Base-by-base conservation (phyloP, 2,329 filamentous ascomycete species). In the Hirsutella thompsonii region DNA sequence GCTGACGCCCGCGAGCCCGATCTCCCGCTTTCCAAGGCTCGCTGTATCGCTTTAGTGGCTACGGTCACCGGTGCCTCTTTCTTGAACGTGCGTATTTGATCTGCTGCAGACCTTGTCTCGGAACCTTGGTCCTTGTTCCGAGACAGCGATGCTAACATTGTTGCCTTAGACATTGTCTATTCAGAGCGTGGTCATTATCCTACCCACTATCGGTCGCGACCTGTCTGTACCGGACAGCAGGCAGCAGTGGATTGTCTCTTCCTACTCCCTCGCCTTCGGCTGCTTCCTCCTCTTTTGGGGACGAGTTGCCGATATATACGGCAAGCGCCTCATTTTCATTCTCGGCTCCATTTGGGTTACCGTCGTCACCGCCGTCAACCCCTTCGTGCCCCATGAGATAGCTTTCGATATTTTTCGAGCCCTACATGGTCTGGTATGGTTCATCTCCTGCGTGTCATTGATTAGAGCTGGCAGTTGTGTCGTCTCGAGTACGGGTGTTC, bases 211-310 rank as follows among this genome's bases (percentile, higher is more conserved):
- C 28, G 73, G 74, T 30, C 51, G 61, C 20, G 70, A 70, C 10
- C 62, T 81, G 4, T 45, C 55, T 39, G 76, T 81, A 18, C 77
- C 77, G 1, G 68, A 72, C 32, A 67, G 67, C 20, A 66, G 76
- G 14, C 66, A 74, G 43, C 77, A 81, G 59, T 83, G 79, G 78
- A 68, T 83, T 45, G 64, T 83, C 0, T 82, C 78, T 0, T 72
- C 77, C 0, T 83, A 83, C 52, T 67, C 73, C 4, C 67, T 83
- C 14, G 67, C 76, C 0, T 83, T 83, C 49, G 79, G 77, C 37
- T 82, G 78, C 55, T 81, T 83, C 51, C 59, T 83, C 20, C 60
- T 83, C 14, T 64, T 83, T 13, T 83, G 78, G 77, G 79, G 79
- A 20, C 68, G 79, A 18, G 68, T 83, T 19, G 79, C 74, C 42